phyloP scores from a whole-genome alignment of 345 rosid genomes.

The Eutrema yunnanense region DNA sequence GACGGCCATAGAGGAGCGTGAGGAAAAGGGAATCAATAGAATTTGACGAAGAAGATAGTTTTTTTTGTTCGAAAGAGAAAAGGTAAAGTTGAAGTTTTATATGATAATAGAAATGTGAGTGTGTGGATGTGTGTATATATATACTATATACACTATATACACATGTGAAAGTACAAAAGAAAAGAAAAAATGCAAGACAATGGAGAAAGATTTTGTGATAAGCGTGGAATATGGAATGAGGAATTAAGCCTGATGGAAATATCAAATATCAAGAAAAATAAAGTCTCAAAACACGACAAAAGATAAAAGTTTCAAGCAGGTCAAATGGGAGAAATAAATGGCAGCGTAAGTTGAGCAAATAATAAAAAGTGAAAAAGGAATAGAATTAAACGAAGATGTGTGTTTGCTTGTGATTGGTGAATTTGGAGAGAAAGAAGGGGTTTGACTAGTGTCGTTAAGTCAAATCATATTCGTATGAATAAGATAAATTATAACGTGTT shows the following conservation, averaged over 20 bases:
- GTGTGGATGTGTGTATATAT: constrained; percentile 5
- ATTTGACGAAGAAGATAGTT: constrained; percentile 20
- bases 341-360: constrained; percentile 7
- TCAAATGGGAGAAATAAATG: constrained; percentile 12
- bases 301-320: constrained; percentile 4
- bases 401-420: constrained; percentile 14
- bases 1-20: constrained; percentile 22
- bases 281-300: constrained; percentile 5
- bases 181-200: constrained; percentile 1
- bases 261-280: not conserved
- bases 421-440: not conserved
- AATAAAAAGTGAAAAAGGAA: not conserved
- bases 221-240: constrained; percentile 29
- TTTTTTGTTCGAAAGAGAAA: constrained; percentile 10
- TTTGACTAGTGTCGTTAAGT: constrained; percentile 24
- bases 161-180: constrained; percentile 18
- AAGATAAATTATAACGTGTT: constrained; percentile 2
- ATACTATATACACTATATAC: constrained; percentile 9
- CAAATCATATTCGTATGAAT: constrained; percentile 24
- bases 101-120: constrained; percentile 26
- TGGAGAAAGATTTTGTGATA: constrained; percentile 20
- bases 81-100: constrained; percentile 31
- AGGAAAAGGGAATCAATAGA: not conserved
- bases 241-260: constrained; percentile 9
- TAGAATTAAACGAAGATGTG: not conserved